Conservation (phyloP, 495 filamentous ascomycete species). For the Xylaria intraflava region DNA sequence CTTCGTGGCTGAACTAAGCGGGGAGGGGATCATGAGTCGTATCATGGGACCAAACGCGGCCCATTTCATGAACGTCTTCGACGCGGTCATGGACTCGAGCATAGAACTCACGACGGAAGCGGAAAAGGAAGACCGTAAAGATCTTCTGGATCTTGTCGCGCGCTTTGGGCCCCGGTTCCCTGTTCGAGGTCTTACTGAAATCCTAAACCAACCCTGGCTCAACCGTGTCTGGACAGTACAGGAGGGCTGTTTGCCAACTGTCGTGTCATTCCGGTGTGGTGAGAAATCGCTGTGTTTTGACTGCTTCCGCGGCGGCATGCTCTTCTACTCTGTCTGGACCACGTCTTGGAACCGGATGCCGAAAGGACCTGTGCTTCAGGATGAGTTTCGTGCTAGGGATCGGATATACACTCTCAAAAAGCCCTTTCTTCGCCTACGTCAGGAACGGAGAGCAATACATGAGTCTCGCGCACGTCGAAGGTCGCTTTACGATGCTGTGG, state of each 20-base stretch:
- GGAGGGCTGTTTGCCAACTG: neutral
- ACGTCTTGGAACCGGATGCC: neutral
- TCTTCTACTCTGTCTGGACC: neutral
- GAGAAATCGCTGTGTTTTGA: neutral
- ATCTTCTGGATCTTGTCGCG: neutral
- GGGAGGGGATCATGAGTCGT: neutral
- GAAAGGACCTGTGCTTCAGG: neutral
- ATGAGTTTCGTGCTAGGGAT: neutral
- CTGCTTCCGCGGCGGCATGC: neutral
- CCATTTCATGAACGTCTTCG: neutral
- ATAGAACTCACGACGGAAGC: neutral
- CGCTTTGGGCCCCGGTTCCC: neutral
- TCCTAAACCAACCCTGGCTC: neutral
- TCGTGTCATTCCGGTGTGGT: neutral
- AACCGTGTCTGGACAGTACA: conserved; percentile 4
- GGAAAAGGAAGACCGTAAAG: neutral
- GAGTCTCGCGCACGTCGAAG: neutral
- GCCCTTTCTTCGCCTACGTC: neutral
- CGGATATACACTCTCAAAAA: neutral
- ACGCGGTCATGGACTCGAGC: neutral
- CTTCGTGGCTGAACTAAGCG: neutral
- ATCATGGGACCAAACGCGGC: neutral
- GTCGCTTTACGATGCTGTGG: neutral
- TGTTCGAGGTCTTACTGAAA: neutral
- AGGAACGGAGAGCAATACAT: neutral